These are phyloP conservation scores for Aspergillus latus DNA, from an alignment of 2,329 filamentous ascomycete species.

Conservation along the genomic window DNA sequence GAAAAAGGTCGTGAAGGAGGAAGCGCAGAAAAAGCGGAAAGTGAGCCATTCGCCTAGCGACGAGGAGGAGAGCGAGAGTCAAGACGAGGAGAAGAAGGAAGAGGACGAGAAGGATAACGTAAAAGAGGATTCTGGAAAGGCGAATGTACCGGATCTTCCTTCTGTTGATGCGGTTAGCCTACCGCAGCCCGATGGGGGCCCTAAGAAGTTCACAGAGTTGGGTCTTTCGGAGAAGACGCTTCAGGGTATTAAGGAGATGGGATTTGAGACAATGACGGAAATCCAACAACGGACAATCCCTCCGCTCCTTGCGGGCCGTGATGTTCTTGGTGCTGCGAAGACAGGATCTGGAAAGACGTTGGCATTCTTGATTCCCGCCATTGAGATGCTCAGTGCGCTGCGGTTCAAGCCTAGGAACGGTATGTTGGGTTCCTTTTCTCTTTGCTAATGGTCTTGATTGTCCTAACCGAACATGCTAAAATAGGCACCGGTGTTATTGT, in stretches of 20 bases:
- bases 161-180: constrained; percentile 53
- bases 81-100: constrained; percentile 32
- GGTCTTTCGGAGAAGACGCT: constrained; percentile 85
- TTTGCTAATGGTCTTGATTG: not conserved
- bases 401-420: constrained; percentile 93
- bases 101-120: constrained; percentile 30
- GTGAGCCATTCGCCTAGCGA: constrained; percentile 37
- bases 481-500: constrained; percentile 82
- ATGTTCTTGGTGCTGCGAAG: constrained; percentile 93
- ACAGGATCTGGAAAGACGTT: constrained; percentile 95
- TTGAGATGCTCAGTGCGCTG: constrained; percentile 88
- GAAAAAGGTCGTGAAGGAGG: constrained; percentile 25
- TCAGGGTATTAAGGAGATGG: constrained; percentile 86
- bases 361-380: constrained; percentile 87
- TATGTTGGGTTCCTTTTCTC: constrained; percentile 19
- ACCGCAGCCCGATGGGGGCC: constrained; percentile 59
- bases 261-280: constrained; percentile 91
- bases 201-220: constrained; percentile 74
- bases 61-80: constrained; percentile 33
- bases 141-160: constrained; percentile 51
- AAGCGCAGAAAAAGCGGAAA: constrained; percentile 40
- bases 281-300: constrained; percentile 88
- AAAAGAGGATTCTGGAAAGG: constrained; percentile 29
- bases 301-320: constrained; percentile 80
- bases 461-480: constrained; percentile 7